These are phyloP conservation scores for Populus hybrid DNA, from an alignment of 441 rosid species.

Conservation along the genomic window DNA sequence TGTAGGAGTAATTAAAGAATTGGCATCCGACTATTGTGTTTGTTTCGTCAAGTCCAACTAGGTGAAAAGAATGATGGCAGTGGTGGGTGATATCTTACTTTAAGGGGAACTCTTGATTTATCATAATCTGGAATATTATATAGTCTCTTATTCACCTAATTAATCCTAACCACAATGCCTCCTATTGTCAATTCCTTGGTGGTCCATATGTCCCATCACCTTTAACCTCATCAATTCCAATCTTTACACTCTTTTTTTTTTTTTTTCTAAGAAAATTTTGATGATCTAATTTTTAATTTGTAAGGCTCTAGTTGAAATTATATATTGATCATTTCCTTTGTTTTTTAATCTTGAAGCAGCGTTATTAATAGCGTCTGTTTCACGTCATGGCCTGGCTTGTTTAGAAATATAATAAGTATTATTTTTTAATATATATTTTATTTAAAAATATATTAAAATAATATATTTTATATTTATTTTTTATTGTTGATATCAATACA, in stretches of 20 bases:
- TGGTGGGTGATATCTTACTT: too few relatives aligned
- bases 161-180: neutral
- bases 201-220: neutral
- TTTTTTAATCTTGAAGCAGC: too few relatives aligned
- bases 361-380: too few relatives aligned
- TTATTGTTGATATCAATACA: fast-evolving
- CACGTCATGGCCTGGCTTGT: too few relatives aligned
- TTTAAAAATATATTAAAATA: too few relatives aligned
- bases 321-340: too few relatives aligned
- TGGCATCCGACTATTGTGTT: neutral
- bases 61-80: neutral
- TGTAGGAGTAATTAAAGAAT: too few relatives aligned
- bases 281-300: neutral
- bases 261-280: neutral
- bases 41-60: neutral
- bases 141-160: neutral
- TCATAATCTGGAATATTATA: neutral
- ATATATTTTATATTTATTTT: too few relatives aligned
- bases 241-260: too few relatives aligned
- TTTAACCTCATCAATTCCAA: neutral
- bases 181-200: neutral
- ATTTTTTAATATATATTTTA: too few relatives aligned
- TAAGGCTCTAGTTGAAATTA: neutral
- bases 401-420: too few relatives aligned
- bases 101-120: neutral